Base-by-base conservation (phyloP, 169 alveolate species). In the Plasmodium ovale region DNA sequence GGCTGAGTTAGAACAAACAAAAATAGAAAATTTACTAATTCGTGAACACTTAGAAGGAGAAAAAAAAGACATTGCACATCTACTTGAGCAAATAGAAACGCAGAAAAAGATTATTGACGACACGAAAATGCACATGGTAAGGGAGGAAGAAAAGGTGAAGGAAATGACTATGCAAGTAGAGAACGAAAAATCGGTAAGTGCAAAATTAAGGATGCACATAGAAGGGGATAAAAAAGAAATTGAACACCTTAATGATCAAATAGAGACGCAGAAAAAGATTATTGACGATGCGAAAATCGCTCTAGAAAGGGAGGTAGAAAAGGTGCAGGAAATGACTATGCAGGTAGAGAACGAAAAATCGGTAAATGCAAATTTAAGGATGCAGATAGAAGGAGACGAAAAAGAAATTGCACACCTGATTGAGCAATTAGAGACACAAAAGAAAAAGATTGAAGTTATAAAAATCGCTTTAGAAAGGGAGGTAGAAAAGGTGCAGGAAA, bases 261-360 rank as follows among this genome's bases (percentile, higher is more conserved):
- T 73, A 47, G 87, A 73, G 19, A 73, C 33, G 14, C 54, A 58
- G 42, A 64, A 58, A 59, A 35, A 35, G 27, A 44, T 58, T n/a
- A 73, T 35, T 47, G 42, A 58, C 12, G 87, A 29, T 23, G 23
- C 19, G 21, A 21, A 12, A 19, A 19, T 27, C 7, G 47, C 29
- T 29, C 27, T 56, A 60, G 71, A 72, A 54, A 37, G 31, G 37
- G 87, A 72, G 42, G 23, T 39, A 37, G 37, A 53, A 25, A 25
- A 53, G 68, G n/a, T 12, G 29, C 21, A 19, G 37, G 51, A 29
- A 42, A 19, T 42, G 2, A 72, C 14, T 16, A 25, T 3, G 29
- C 37, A 25, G 49, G 9, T 72, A 23, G 87, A 35, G 2, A 25
- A 60, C 27, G 71, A 60, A 29, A 70, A 70, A 51, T 44, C n/a